Conservation (phyloP, 495 filamentous ascomycete genomes). For the Penicillium verhagenii region DNA sequence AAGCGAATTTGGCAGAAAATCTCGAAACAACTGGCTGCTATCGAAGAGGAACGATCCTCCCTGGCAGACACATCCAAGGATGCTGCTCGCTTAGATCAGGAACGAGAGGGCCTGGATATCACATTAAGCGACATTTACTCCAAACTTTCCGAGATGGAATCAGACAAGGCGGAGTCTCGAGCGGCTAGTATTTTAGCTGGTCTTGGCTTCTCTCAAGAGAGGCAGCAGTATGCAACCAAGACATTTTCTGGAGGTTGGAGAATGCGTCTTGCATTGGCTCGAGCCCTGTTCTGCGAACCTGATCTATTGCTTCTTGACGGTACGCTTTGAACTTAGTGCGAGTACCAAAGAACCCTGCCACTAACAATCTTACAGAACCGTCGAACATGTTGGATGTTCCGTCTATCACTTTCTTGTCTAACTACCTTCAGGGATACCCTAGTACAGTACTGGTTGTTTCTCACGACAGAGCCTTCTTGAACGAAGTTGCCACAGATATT, state of each 20-base stretch:
- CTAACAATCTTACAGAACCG: constrained; percentile 62
- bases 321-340: constrained; percentile 17
- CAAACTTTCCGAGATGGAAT: constrained; percentile 98
- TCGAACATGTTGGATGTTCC: constrained; percentile 99
- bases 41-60: constrained; percentile 75
- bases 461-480: constrained; percentile 98
- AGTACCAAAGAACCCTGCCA: not conserved
- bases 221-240: constrained; percentile 90
- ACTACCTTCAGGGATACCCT: constrained; percentile 91
- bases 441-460: constrained; percentile 95
- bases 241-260: constrained; percentile 99
- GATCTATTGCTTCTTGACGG: constrained; percentile 92
- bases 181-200: constrained; percentile 95
- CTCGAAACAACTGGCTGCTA: constrained; percentile 66
- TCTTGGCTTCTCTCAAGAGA: constrained; percentile 92
- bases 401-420: constrained; percentile 98
- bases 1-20: constrained; percentile 65
- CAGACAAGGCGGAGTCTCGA: constrained; percentile 93
- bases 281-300: constrained; percentile 97
- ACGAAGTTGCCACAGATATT: constrained; percentile 99
- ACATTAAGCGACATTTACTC: constrained; percentile 85
- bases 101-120: constrained; percentile 85
- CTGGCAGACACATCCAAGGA: constrained; percentile 86
- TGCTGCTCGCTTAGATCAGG: constrained; percentile 77
- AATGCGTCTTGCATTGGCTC: constrained; percentile 92